These are phyloP conservation scores for Cytidiella melzeri DNA, from an alignment of 768 basidiomycete species.

Conservation along the genomic window DNA sequence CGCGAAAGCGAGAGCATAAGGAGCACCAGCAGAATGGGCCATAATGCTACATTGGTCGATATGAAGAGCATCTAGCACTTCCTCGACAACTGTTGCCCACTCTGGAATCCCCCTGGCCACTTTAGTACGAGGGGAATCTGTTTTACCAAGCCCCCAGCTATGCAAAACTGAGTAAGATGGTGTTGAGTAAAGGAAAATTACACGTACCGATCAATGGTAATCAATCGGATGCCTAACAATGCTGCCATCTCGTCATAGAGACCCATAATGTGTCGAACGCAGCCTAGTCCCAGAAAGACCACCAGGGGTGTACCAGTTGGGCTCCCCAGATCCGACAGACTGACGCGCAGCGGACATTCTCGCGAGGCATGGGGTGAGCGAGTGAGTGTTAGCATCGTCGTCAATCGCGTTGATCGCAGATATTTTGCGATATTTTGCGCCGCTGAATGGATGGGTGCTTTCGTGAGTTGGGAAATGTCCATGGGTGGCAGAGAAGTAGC, in stretches of 20 bases:
- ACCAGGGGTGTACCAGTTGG: slow-evolving; percentile 83
- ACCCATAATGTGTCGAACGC: slow-evolving; percentile 91
- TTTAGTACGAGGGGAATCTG: slow-evolving; percentile 58
- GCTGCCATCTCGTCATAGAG: slow-evolving; percentile 96
- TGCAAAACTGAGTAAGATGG: slow-evolving; percentile 7
- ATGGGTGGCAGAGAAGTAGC: slow-evolving; percentile 18
- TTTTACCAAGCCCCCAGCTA: slow-evolving; percentile 91
- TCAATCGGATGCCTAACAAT: slow-evolving; percentile 77
- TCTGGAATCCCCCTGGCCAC: slow-evolving; percentile 76
- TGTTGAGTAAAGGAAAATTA: background rate
- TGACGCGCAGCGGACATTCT: slow-evolving; percentile 72
- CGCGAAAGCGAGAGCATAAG: slow-evolving; percentile 87
- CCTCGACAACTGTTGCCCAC: slow-evolving; percentile 88
- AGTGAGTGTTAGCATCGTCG: slow-evolving; percentile 72
- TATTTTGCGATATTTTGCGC: slow-evolving; percentile 81
- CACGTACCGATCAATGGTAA: slow-evolving; percentile 85
- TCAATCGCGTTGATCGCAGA: slow-evolving; percentile 80
- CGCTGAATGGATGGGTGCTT: slow-evolving; percentile 42
- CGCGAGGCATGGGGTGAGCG: slow-evolving; percentile 74
- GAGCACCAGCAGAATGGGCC: slow-evolving; percentile 94
- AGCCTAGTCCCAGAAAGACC: slow-evolving; percentile 89
- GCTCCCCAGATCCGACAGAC: slow-evolving; percentile 89
- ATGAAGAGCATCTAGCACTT: slow-evolving; percentile 76
- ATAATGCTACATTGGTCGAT: slow-evolving; percentile 82
- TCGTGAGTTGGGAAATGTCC: slow-evolving; percentile 25